Percentiles rank a stretch among this genome's conserved stretches.
Conservation (phyloP, 129 eudicot genomes). For the Lactuca sativa region DNA sequence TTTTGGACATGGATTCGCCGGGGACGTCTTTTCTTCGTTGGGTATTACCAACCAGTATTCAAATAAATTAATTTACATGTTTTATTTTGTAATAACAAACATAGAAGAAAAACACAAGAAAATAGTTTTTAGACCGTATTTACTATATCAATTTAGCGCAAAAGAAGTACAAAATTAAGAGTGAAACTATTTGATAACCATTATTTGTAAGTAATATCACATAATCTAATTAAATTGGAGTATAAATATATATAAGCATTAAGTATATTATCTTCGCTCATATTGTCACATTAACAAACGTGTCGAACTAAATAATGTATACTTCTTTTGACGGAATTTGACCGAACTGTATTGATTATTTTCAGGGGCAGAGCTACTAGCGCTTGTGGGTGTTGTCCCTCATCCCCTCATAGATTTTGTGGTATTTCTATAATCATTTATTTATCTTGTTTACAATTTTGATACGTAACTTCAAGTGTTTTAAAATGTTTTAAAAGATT, state of each 20-base stretch:
- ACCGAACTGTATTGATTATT: not conserved
- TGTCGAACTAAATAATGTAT: not conserved
- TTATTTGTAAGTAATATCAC: not conserved
- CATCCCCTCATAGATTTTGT: too few species aligned
- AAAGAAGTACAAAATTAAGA: too few species aligned
- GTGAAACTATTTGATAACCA: too few species aligned
- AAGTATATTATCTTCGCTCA: not conserved
- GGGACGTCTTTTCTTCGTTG: not conserved
- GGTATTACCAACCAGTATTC: not conserved
- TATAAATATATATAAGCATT: too few species aligned
- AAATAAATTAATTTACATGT: not conserved
- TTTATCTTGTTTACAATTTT: too few species aligned
- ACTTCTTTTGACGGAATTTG: not conserved
- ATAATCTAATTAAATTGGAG: not conserved
- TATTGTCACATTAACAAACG: not conserved
- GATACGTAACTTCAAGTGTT: too few species aligned
- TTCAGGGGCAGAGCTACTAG: too few species aligned
- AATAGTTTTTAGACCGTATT: not conserved
- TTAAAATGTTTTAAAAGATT: too few species aligned
- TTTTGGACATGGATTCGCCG: conserved; percentile 3
- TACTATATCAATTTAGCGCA: not conserved
- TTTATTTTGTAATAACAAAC: not conserved
- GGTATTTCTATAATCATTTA: too few species aligned
- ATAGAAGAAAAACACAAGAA: not conserved
- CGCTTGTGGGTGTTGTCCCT: too few species aligned